A percentile compares a stretch with the other conserved stretches of the same genome.
Evolutionary conservation across 305 asterid genomes (phyloP).

Genomic region (Salvia sclarea): DNA sequence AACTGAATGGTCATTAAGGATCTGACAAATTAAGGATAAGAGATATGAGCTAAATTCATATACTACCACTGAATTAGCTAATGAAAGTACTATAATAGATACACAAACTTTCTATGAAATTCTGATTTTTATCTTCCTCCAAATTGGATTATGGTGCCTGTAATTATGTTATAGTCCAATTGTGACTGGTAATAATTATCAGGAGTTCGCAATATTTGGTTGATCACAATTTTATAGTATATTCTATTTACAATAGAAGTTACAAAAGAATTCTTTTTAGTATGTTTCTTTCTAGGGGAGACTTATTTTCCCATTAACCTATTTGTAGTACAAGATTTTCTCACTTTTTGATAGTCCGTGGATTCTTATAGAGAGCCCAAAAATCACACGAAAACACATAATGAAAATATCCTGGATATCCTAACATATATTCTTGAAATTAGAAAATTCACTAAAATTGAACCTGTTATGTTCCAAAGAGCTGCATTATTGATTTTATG

Average conservation of each 20-base stretch:
- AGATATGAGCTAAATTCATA: constrained; percentile 6
- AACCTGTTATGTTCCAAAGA: constrained; percentile 85
- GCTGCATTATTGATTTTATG: constrained; percentile 71
- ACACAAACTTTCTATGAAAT: not conserved
- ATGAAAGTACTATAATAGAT: too few species aligned
- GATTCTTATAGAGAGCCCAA: not conserved
- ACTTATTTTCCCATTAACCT: too few species aligned
- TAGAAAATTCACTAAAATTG: constrained; percentile 7
- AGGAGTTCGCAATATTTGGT: not conserved
- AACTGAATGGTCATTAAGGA: constrained; percentile 8
- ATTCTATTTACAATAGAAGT: not conserved
- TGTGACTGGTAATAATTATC: not conserved
- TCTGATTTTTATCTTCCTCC: not conserved
- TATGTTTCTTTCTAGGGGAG: too few species aligned
- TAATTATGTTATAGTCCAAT: too few species aligned
- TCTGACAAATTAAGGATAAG: constrained; percentile 14
- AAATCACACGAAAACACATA: not conserved
- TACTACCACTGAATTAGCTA: not conserved
- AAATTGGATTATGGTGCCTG: not conserved
- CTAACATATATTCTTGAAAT: not conserved
- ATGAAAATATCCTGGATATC: not conserved
- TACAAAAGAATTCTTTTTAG: not conserved
- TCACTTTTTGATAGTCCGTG: not conserved
- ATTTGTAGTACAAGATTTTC: too few species aligned
- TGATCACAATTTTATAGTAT: too few species aligned